Conservation (phyloP, 2,329 filamentous ascomycete species). For the Endocalyx cinctus region DNA sequence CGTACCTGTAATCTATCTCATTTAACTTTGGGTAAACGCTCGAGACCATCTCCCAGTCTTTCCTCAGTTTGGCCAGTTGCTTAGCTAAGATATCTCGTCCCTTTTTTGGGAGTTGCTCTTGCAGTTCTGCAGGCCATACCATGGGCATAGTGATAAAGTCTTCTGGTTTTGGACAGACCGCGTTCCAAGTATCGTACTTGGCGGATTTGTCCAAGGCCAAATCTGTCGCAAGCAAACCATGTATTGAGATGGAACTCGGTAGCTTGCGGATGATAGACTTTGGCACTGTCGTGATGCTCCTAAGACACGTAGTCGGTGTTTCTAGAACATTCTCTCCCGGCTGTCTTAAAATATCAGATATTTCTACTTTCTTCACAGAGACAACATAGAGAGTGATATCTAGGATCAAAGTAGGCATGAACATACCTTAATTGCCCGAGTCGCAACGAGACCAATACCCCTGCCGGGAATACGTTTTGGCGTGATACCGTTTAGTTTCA, state of each 20-base stretch:
- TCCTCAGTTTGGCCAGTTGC: slow-evolving; percentile 49
- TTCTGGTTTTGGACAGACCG: slow-evolving; percentile 58
- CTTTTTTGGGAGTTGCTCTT: slow-evolving; percentile 40
- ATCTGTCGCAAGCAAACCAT: slow-evolving; percentile 68
- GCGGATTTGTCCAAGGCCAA: slow-evolving; percentile 50
- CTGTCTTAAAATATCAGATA: slow-evolving; percentile 29
- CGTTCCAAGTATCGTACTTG: slow-evolving; percentile 55
- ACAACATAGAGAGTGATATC: slow-evolving; percentile 1
- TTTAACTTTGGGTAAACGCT: slow-evolving; percentile 34
- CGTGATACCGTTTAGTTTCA: slow-evolving; percentile 62
- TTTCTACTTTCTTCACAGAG: background rate
- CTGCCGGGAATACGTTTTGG: slow-evolving; percentile 65
- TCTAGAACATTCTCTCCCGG: slow-evolving; percentile 57
- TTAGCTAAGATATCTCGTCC: slow-evolving; percentile 43
- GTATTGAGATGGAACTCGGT: slow-evolving; percentile 54
- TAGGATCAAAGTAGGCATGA: background rate
- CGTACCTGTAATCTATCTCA: slow-evolving; percentile 39
- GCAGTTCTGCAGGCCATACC: slow-evolving; percentile 42
- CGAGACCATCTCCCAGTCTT: slow-evolving; percentile 43
- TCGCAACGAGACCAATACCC: slow-evolving; percentile 75
- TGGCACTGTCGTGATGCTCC: slow-evolving; percentile 59
- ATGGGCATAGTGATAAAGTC: slow-evolving; percentile 54
- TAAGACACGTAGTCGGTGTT: slow-evolving; percentile 59
- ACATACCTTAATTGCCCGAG: slow-evolving; percentile 58
- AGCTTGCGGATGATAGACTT: slow-evolving; percentile 47